A percentile compares a stretch with the other conserved stretches of the same genome.
These are phyloP conservation scores for Cicer judaicum DNA, from an alignment of 306 rosid genomes.

Conservation along the genomic window DNA sequence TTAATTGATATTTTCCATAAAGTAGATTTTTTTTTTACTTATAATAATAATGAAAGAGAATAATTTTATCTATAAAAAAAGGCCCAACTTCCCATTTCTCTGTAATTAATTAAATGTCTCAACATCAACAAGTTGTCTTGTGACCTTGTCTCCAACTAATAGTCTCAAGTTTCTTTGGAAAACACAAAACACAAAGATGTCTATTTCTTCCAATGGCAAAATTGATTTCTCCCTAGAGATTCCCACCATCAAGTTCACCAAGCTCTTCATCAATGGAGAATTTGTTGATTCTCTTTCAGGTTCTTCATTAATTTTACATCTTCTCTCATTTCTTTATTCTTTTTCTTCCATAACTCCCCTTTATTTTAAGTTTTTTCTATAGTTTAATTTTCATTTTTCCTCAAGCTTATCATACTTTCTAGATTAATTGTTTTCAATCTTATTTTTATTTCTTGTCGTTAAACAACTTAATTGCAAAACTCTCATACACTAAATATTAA, in stretches of 20 bases:
- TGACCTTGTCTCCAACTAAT: neutral
- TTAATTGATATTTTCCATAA: no score
- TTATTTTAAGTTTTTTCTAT: neutral
- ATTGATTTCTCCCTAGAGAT: neutral
- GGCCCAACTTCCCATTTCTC: neutral
- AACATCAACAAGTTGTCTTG: conserved; percentile 13
- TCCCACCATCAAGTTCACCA: conserved; percentile 77
- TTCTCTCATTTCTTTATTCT: neutral
- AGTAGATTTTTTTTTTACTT: no score
- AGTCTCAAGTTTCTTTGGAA: neutral
- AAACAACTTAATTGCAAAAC: no score
- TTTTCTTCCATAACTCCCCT: neutral
- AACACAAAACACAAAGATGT: conserved; percentile 29
- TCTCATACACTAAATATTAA: no score
- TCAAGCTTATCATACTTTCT: neutral
- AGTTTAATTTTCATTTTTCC: neutral
- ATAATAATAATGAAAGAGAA: no score
- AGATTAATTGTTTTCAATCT: neutral
- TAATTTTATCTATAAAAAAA: neutral
- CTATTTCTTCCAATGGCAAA: conserved; percentile 43
- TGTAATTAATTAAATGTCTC: neutral
- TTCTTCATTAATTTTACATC: conserved; percentile 6
- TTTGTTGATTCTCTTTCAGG: conserved; percentile 86
- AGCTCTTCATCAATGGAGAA: conserved; percentile 89
- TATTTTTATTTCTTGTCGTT: no score